phyloP scores from a whole-genome alignment of 371 early-diverging fungal species.

The Actinomortierella ambigua region DNA sequence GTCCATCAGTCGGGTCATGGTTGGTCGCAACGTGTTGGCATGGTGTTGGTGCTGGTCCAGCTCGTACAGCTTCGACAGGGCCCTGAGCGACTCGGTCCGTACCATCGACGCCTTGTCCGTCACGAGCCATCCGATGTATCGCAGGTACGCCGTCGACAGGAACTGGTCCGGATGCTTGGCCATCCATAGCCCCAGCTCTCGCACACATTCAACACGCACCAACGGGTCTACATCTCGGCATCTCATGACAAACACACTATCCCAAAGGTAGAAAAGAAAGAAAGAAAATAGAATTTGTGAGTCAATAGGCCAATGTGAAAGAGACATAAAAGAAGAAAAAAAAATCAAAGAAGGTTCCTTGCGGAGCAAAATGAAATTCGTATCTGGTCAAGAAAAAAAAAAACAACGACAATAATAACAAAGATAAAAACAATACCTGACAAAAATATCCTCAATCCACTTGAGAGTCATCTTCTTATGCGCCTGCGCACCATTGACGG shows the following conservation, averaged over 20 bases:
- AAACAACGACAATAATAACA: neutral
- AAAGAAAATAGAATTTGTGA: constrained; percentile 3
- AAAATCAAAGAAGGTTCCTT: too few species aligned
- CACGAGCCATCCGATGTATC: constrained; percentile 88
- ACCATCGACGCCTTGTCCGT: constrained; percentile 76
- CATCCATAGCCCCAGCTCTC: constrained; percentile 83
- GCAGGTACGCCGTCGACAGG: constrained; percentile 72
- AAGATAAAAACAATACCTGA: constrained; percentile 10
- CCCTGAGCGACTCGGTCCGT: constrained; percentile 66
- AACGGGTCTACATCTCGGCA: constrained; percentile 87
- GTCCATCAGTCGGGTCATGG: constrained; percentile 74
- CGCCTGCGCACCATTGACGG: constrained; percentile 23
- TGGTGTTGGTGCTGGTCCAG: constrained; percentile 48
- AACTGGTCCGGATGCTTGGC: constrained; percentile 69
- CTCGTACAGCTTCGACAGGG: constrained; percentile 58
- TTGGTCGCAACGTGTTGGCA: constrained; percentile 61
- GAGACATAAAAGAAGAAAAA: too few species aligned
- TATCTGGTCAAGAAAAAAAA: too few species aligned
- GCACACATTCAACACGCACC: constrained; percentile 85
- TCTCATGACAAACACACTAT: constrained; percentile 84
- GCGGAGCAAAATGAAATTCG: too few species aligned
- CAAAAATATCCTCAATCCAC: constrained; percentile 30
- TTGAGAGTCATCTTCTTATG: constrained; percentile 11
- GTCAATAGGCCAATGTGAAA: too few species aligned
- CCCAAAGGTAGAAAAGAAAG: neutral